phyloP scores from a whole-genome alignment of 306 rosid species.

The Medicago arabica region DNA sequence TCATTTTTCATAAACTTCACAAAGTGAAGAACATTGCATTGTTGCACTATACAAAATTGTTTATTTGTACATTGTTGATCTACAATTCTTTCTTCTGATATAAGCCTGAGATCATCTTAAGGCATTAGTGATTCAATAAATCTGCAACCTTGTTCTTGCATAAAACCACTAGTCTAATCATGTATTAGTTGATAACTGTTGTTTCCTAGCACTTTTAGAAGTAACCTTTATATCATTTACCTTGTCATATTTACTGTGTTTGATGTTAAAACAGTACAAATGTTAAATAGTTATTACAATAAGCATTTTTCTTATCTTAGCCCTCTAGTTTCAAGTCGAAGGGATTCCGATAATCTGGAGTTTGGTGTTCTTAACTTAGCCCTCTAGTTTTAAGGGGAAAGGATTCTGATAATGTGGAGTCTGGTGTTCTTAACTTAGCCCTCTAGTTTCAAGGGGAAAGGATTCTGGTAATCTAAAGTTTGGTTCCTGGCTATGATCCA shows the following conservation, averaged over 20 bases:
- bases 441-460: no score
- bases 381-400: no score
- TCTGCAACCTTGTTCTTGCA: not conserved
- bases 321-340: not conserved
- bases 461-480: no score
- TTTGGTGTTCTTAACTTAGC: no score
- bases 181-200: not conserved
- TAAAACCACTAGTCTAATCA: no score
- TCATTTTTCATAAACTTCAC: conserved; percentile 46
- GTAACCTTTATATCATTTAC: not conserved
- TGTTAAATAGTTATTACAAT: not conserved
- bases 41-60: conserved; percentile 44
- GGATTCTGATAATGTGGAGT: no score
- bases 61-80: conserved; percentile 39
- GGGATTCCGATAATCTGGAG: not conserved
- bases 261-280: no score
- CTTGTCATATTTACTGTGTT: not conserved
- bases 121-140: conserved; percentile 35
- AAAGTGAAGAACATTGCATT: conserved; percentile 50
- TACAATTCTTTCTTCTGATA: not conserved
- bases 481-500: no score
- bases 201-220: not conserved
- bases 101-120: conserved; percentile 27
- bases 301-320: not conserved
- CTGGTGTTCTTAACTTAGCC: no score